Base-by-base conservation (phyloP, 2,329 filamentous ascomycete genomes). In the Aspergillus versicolor region DNA sequence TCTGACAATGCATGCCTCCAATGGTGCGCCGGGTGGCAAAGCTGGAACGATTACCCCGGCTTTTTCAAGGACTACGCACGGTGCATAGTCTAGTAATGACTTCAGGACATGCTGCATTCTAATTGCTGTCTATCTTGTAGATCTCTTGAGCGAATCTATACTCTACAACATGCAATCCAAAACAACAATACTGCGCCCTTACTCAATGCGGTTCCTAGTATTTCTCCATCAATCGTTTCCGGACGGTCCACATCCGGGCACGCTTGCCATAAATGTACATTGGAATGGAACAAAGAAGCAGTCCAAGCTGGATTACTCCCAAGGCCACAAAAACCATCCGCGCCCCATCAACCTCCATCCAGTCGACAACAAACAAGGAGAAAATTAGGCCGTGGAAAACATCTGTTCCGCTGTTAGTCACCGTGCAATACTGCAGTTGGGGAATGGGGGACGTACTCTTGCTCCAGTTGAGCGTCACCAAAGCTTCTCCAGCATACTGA, bases 181-280 rank as follows among this genome's bases (percentile, higher is more conserved):
- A 50, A 41, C 19, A 56, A 52, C n/a, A 30, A 30, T 24, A 27
- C 24, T 45, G 24, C 22, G 43, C 11, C 9, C 22, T 17, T 30
- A 21, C 22, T 24, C 43, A 45, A 45, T 43, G 43, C 21, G 30
- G 24, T 8, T 21, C 27, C 51, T 57, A 60, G n/a, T 57, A 59
- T 27, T 69, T 86, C 82, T 95, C 91, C 88, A 96, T 92, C 62
- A 96, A 77, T 64, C 90, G 91, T 81, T 83, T 90, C 61, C 90
- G 80, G 11, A 92, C 90, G 1, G 92, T 97, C 93, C 92, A 97
- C 91, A 97, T 96, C 17, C 93, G 82, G 15, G 88, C 87, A 55
- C 92, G 79, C 81, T 97, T 97, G 17, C 93, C 93, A 68, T 86
- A 97, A 19, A 97, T 90, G 71, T 94, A 97, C 89, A 97, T 91